Evolutionary conservation across 2,329 filamentous ascomycete species (phyloP), one percentile per base, ranked within the genome.

Genomic region (Claviceps monticola): DNA sequence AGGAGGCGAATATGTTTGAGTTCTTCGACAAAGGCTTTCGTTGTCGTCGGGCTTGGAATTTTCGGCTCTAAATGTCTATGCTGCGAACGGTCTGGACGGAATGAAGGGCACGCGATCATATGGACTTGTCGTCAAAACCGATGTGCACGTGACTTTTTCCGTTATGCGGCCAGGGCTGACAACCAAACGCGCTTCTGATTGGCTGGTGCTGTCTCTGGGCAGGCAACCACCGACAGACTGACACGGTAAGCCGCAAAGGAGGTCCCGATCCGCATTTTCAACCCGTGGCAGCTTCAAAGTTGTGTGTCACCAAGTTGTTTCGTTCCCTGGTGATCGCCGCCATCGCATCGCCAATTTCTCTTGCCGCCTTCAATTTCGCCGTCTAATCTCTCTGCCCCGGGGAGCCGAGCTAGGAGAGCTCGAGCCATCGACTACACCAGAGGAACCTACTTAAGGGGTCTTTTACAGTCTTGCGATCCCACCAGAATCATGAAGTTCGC

Each of bases 241-340:
- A 16, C 26, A 13, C 26, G 44, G 7, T 17, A 14, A 21, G 44
- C 21, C 44, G 44, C 44, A 34, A 9, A 26, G 26, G 54, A 34
- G 9, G 29, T 34, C 9, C 29, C 29, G 29, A 29, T 39, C 39
- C 59, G 61, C n/a, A 11, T 48, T 48, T 34, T 45, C 62, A 69
- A 75, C 76, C 74, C 43, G 74, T 76, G 74, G 74, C 74, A 75
- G 68, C 70, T 76, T 75, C 34, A 2, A 29, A 37, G n/a, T 37
- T 8, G 34, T 46, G 44, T 37, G 46, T 38, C 46, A 23, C 26
- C 29, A 46, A 19, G 14, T 26, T 26, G 7, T 16, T 16, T 13
- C 5, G 2, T 46, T 37, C 45, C 29, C n/a, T 21, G 26, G 29
- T 46, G 14, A 46, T 46, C 29, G 45, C 3, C 9, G 3, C 29